Evolutionary conservation across 495 filamentous ascomycete species (phyloP), one percentile per base, ranked within the genome.

Genomic region (Penicillium longicatenatum): DNA sequence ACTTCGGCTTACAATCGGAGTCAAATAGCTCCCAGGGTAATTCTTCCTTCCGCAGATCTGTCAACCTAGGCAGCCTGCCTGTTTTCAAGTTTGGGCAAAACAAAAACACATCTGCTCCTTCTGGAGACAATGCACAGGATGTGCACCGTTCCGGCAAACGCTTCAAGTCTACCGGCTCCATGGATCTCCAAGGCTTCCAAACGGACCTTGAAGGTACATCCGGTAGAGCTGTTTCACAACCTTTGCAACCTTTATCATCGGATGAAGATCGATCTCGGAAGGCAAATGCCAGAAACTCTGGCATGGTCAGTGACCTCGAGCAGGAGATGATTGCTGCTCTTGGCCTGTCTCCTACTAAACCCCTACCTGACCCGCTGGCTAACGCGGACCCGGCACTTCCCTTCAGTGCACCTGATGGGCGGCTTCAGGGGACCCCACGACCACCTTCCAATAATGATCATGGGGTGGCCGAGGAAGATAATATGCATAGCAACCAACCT

Each of bases 241-340:
- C 35, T 17, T 48, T 52, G 24, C 31, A 26, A n/a, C 14, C 35
- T 14, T 48, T 52, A 24, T 29, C 55, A 41, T 17, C 47, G 17
- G 39, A 56, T 24, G 21, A 29, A 16, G 37, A 52, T 50, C 42
- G 26, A 19, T 24, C 48, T 16, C 37, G 33, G 3, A 33, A 41
- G 42, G 19, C 17, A 45, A 21, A 11, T 10, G 8, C 42, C 8
- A 22, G 6, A 17, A 33, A 26, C 9, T 60, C 61, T 8, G 43
- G 44, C 14, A 45, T 50, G 39, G 54, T 55, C 6, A 43, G 29
- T 16, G 58, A 63, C 22, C 59, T 71, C 1, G 66, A 63, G 51
- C 59, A 58, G 49, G 66, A 71, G 39, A 63, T 69, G 64, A 62
- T 62, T 52, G 58, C 61, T 49, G 66, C 69, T 10, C 54, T 67